Conservation (phyloP, 2,329 filamentous ascomycete species). For the Hymenotorrendiella dingleyae region DNA sequence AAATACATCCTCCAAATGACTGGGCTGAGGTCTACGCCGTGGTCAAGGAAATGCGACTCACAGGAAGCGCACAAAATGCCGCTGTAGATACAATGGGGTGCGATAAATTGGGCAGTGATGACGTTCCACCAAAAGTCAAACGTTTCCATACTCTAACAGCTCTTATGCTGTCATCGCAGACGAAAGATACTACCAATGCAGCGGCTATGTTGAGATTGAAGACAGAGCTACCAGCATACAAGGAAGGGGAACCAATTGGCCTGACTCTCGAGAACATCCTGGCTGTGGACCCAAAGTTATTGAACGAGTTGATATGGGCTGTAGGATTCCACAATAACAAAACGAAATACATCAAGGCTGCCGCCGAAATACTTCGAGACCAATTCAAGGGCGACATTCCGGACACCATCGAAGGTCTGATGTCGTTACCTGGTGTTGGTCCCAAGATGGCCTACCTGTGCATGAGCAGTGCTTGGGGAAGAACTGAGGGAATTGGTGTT, state of each 20-base stretch:
- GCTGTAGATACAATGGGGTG: slow-evolving; percentile 98
- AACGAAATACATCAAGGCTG: slow-evolving; percentile 62
- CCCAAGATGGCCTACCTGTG: slow-evolving; percentile 73
- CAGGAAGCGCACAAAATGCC: slow-evolving; percentile 59
- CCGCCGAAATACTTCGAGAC: slow-evolving; percentile 56
- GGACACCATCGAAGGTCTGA: slow-evolving; percentile 56
- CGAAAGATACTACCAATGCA: slow-evolving; percentile 67
- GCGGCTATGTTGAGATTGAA: slow-evolving; percentile 62
- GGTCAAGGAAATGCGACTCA: slow-evolving; percentile 69
- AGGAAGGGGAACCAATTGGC: slow-evolving; percentile 32
- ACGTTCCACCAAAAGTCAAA: slow-evolving; percentile 43
- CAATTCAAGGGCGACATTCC: slow-evolving; percentile 60
- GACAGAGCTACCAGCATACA: slow-evolving; percentile 45
- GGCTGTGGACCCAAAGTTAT: slow-evolving; percentile 47
- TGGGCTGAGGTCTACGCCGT: slow-evolving; percentile 79
- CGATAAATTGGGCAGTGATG: slow-evolving; percentile 61
- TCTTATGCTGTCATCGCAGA: slow-evolving; percentile 68
- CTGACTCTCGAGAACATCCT: slow-evolving; percentile 60
- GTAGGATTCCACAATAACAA: slow-evolving; percentile 75
- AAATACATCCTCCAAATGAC: slow-evolving; percentile 59
- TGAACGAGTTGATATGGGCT: slow-evolving; percentile 60
- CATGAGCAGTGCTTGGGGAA: slow-evolving; percentile 63
- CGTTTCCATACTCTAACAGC: slow-evolving; percentile 64
- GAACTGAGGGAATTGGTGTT: slow-evolving; percentile 49
- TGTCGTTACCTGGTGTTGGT: slow-evolving; percentile 61